Conservation (phyloP, 208 protist species). For the Phytomonas francai region DNA sequence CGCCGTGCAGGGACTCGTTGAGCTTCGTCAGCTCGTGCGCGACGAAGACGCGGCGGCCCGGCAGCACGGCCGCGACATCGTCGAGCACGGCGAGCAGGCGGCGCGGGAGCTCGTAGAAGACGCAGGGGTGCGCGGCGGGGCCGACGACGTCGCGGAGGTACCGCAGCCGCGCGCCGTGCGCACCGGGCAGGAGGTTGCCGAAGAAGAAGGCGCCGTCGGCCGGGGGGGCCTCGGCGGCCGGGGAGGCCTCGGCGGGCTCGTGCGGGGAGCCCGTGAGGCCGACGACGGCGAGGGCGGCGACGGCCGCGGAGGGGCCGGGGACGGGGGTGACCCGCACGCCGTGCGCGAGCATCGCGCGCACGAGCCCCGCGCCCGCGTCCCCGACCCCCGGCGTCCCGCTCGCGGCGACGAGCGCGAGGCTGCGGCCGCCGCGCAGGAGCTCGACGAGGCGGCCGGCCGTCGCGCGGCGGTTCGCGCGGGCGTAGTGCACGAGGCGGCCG, state of each 20-base stretch:
- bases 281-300: slow-evolving; percentile 64
- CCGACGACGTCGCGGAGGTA: slow-evolving; percentile 58
- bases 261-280: slow-evolving; percentile 58
- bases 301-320: slow-evolving; percentile 68
- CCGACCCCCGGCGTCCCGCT: slow-evolving; percentile 85
- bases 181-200: slow-evolving; percentile 70
- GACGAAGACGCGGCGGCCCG: slow-evolving; percentile 66
- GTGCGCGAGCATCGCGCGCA: slow-evolving; percentile 71
- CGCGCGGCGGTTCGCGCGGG: slow-evolving; percentile 46
- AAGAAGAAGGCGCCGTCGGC: slow-evolving; percentile 56
- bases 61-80: slow-evolving; percentile 70
- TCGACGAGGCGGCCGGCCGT: slow-evolving; percentile 74
- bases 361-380: slow-evolving; percentile 72
- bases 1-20: slow-evolving; percentile 84
- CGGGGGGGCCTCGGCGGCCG: background rate
- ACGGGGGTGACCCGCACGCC: slow-evolving; percentile 80
- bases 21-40: slow-evolving; percentile 87
- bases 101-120: slow-evolving; percentile 87
- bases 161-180: slow-evolving; percentile 51
- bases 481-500: slow-evolving; percentile 86
- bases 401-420: slow-evolving; percentile 83
- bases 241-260: slow-evolving; percentile 11
- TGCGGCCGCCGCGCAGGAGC: slow-evolving; percentile 77
- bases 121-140: slow-evolving; percentile 50
- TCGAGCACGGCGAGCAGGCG: slow-evolving; percentile 70